Evolutionary conservation across 345 rosid species (phyloP), one percentile per base, ranked within the genome.

Genomic region (Citrus sp.): DNA sequence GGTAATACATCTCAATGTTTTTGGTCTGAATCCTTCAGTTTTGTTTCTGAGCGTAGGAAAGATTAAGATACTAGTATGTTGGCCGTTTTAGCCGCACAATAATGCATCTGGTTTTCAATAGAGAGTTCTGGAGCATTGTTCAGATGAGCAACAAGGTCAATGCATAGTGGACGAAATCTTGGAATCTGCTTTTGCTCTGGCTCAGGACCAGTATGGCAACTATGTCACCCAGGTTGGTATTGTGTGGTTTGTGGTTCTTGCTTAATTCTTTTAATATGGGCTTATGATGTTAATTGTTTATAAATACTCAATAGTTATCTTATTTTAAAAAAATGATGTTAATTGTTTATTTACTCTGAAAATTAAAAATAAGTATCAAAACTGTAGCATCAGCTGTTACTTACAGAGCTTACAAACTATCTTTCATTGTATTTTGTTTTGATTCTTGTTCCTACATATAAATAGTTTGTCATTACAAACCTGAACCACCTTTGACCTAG

Each of bases 121-220:
- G 98, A 92, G 98, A 82, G 94, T 94, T 82, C 87, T 97, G 88
- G 98, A 97, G 92, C 95, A 92, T 82, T 97, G 95, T 87, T 83
- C 95, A 51, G 87, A 93, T 75, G 95, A 90, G 58, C 81, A 68
- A 78, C 94, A 92, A 84, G 87, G 94, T 27, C 93, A 86, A 77
- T 97, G 90, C 78, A 89, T 97, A 79, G 90, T 94, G 46, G 94
- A 93, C 80, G 99, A 94, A 83, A 97, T 93, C 73, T 81, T 94
- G 88, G 99, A 91, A 70, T 93, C 98, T 59, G 90, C 92, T 40
- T 84, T 70, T 84, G 70, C 34, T 80, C 99, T 97, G 85, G 97
- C 99, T 81, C 95, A 91, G 77, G 98, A 97, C 79, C 99, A 92
- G 79, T 97, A 97, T 87, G 98, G 99, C 67, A 97, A 97, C 86